Base-by-base conservation (phyloP, 257 asterid genomes). In the Nicotiana tomentosiformis region DNA sequence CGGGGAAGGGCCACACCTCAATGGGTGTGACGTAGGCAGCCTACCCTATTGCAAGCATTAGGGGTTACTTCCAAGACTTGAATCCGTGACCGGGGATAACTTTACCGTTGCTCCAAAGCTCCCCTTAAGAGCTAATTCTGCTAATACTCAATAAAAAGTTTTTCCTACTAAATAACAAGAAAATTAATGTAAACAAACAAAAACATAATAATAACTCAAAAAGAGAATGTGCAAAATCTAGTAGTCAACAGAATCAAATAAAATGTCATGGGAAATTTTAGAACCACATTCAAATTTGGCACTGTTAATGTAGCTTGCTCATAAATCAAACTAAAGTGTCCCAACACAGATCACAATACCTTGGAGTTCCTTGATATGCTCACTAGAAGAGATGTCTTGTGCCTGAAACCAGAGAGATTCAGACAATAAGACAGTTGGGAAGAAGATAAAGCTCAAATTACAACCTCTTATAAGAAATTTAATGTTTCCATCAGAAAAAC, bases 321-420 rank as follows among this genome's bases (percentile, higher is more conserved):
- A 51, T 10, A 66, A 66, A 23, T 53, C 77, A 72, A 81, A 49
- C 77, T 83, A 9, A 65, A 72, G 78, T 33, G 61, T 49, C 26
- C 37, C 10, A 46, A 46, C 61, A 72, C n/a, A 72, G 82, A 66
- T 77, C 43, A 58, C 12, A 83, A 82, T 88, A 93, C 97, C 97
- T 93, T 95, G 81, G 97, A 94, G 84, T 95, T 89, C 91, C 80
- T 89, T 55, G 96, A 91, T 83, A 91, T 86, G 90, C 97, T 93
- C 81, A 90, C 93, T 70, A 95, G 80, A 81, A 93, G 92, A 82
- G 94, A 91, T 85, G 92, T 30, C 87, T 85, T 92, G 85, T 95
- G 93, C 92, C 97, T 94, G 92, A 80, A 70, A 81, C 68, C 84
- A 82, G 81, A 83, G 30, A 70, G 68, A 68, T 77, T 43, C 43